Percentiles rank a stretch among this genome's conserved stretches.
Evolutionary conservation across 73 alveolate genomes (phyloP).

Genomic region (Tetrahymena thermophila): DNA sequence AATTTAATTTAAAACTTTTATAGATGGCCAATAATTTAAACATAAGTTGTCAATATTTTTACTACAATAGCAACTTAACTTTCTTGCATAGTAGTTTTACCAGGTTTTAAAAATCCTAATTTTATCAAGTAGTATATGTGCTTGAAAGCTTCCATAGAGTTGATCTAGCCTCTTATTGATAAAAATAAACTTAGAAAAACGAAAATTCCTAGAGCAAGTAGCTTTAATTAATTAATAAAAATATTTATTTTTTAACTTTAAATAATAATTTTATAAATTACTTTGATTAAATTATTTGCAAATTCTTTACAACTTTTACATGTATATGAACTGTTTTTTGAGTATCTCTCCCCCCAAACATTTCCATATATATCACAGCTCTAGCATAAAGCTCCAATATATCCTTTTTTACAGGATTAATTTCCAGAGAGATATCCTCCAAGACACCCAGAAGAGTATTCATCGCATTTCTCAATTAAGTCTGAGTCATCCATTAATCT

Average conservation of each 20-base stretch:
- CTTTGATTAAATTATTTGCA: not conserved
- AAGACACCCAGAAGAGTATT: not conserved
- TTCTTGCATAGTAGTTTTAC: not conserved
- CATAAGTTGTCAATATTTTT: not conserved
- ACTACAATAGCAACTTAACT: not conserved
- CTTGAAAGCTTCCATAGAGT: not conserved
- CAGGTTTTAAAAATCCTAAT: not conserved
- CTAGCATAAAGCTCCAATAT: slow-evolving; percentile 27
- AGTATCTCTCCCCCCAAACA: not conserved
- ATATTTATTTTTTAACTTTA: not conserved
- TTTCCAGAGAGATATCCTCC: slow-evolving; percentile 29
- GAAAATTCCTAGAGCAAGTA: not conserved
- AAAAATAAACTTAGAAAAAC: not conserved
- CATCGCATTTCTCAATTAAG: not conserved
- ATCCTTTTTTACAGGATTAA: slow-evolving; percentile 4
- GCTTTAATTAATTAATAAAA: not conserved
- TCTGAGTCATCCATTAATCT: not conserved
- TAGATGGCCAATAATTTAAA: not conserved
- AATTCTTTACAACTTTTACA: slow-evolving; percentile 1
- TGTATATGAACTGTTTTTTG: not conserved
- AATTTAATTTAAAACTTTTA: not conserved
- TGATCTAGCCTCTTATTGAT: not conserved
- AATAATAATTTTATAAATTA: not conserved
- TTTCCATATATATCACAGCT: not conserved
- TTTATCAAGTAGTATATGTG: not conserved